Evolutionary conservation across 2,329 filamentous ascomycete genomes (phyloP).

Genomic region (Curvularia lunata): DNA sequence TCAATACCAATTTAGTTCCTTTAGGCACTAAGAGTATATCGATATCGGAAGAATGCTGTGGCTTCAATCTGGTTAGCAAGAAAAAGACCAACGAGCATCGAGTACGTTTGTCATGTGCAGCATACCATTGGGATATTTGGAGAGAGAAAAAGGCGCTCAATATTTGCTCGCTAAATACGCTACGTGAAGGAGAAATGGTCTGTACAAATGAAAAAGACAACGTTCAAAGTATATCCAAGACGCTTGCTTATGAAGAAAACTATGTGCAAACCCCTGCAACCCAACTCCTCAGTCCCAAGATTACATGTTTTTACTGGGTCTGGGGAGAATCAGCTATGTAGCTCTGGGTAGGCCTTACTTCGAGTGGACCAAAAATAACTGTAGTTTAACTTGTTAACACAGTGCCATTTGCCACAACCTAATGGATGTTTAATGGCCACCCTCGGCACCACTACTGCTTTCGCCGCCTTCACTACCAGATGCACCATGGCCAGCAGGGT

Average conservation of each 20-base stretch:
- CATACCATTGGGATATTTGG: too few species aligned
- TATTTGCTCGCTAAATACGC: constrained; percentile 25
- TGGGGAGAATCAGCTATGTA: background rate
- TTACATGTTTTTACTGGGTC: background rate
- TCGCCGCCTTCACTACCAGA: background rate
- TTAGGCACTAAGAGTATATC: too few species aligned
- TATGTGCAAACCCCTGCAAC: background rate
- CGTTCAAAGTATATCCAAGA: background rate
- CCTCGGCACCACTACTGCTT: constrained; percentile 9
- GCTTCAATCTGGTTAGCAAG: too few species aligned
- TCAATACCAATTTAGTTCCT: too few species aligned
- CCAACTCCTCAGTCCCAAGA: constrained; percentile 8
- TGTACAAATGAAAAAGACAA: background rate
- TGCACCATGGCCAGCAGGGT: constrained; percentile 47
- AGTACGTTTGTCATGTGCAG: too few species aligned
- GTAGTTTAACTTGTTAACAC: too few species aligned
- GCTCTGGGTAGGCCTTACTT: background rate
- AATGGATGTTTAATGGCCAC: background rate
- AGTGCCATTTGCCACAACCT: background rate
- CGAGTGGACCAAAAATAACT: too few species aligned
- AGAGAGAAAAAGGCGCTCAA: too few species aligned
- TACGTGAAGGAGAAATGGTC: constrained; percentile 1
- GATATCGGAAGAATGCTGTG: too few species aligned
- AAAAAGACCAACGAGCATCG: too few species aligned
- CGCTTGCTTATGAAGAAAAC: background rate